A percentile compares a stretch with the other conserved stretches of the same genome.
These are phyloP conservation scores for Cryptomeria japonica DNA, from an alignment of 75 land plant genomes.

Conservation along the genomic window DNA sequence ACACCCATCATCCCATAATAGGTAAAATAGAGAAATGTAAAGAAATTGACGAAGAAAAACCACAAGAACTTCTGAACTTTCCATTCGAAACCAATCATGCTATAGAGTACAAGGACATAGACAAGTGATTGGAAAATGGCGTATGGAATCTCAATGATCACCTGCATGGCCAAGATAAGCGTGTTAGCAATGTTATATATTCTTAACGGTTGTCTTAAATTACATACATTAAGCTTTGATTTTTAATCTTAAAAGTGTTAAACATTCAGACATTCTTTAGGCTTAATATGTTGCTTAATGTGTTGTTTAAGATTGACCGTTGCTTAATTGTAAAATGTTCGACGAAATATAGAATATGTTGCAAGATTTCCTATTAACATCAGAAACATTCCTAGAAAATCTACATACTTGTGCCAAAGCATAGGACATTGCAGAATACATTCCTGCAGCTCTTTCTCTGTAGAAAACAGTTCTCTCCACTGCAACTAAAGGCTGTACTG, in stretches of 20 bases:
- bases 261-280: too few relatives aligned
- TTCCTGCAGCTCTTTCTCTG: slow-evolving; percentile 90
- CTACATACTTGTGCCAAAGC: slow-evolving; percentile 74
- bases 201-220: too few relatives aligned
- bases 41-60: slow-evolving; percentile 39
- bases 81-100: slow-evolving; percentile 45
- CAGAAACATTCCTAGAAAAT: too few relatives aligned
- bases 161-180: slow-evolving; percentile 18
- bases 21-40: slow-evolving; percentile 52
- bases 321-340: too few relatives aligned
- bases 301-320: too few relatives aligned
- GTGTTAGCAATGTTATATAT: neutral
- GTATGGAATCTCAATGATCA: slow-evolving; percentile 47
- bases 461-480: slow-evolving; percentile 75
- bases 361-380: neutral
- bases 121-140: slow-evolving; percentile 29
- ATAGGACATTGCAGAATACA: slow-evolving; percentile 91
- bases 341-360: too few relatives aligned
- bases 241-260: too few relatives aligned
- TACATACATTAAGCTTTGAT: too few relatives aligned
- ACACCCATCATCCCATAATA: slow-evolving; percentile 68
- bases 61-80: slow-evolving; percentile 36
- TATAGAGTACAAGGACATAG: slow-evolving; percentile 30
- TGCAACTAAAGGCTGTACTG: slow-evolving; percentile 82
- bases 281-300: too few relatives aligned